Evolutionary conservation across 768 basidiomycete species (phyloP), one percentile per base, ranked within the genome.

Genomic region (Rhodotorula paludigena): DNA sequence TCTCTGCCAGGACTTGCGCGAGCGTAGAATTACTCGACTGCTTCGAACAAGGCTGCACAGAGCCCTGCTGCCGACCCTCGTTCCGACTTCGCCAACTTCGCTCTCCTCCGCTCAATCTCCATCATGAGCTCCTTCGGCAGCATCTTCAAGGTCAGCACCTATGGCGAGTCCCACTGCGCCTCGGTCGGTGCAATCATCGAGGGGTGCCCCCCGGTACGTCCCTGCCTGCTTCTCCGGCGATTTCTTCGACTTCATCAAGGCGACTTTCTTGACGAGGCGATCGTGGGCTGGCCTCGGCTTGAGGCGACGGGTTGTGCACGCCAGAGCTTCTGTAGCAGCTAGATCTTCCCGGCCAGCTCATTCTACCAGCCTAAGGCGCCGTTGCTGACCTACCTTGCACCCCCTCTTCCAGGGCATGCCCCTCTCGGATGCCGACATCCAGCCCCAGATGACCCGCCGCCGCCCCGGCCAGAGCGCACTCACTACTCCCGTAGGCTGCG

Each of bases 111-210:
- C 44, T 5, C 18, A 11, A 8, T 14, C 32, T 5, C 39, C 36
- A 20, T n/a, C 52, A 97, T 99, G 96, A 94, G 92, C 32, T 89
- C 92, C 61, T 99, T 89, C 79, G 96, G 96, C 32, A 85, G 83
- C 33, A 82, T 90, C 45, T 99, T 90, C 82, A 85, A 91, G 54
- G 96, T 99, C 35, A 93, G 93, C 60, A 99, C 96, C 71, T 99
- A 89, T 77, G 96, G 96, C 66, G 96, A 99, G 82, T 92, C 89
- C 71, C 96, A 99, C 78, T 97, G 96, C 77, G 85, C 89, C 38
- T 93, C 91, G 21, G 96, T 98, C 42, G 96, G 96, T 21, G 92
- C 90, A 42, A 97, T 99, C 79, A 86, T 99, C 75, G 96, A 98
- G 77, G 96, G 96, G 41, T 92, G 92, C 73, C 94, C 94, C 60